Evolutionary conservation across 768 basidiomycete species (phyloP), one percentile per base, ranked within the genome.

Genomic region (Suillus weaverae): DNA sequence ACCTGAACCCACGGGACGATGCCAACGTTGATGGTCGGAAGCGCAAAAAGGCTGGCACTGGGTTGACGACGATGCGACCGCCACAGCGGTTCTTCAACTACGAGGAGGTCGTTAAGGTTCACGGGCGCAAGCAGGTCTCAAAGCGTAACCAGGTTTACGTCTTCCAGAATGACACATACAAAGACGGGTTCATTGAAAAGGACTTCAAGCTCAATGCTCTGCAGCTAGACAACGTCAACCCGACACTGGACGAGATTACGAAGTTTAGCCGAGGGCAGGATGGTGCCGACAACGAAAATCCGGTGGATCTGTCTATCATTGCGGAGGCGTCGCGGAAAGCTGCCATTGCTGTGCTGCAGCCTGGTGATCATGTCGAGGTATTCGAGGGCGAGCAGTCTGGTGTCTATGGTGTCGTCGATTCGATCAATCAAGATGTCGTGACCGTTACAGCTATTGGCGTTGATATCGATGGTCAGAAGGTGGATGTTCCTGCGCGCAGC

Each of bases 361-460:
- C 97, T 0, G 97, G 97, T 56, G 97, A 99, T 78, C 93, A 95
- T 69, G 89, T 99, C 54, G 97, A 99, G 74, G 94, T 99, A 16
- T 95, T 95, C 70, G 95, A 98, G 75, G 97, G 97, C 50, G 95
- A 98, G 77, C 95, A 98, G 74, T 84, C 91, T 8, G 97, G 97
- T 66, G 86, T 97, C 10, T 89, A 94, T 67, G 97, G 97, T 77
- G 86, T 91, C 13, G 94, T 99, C 33, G 94, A 96, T 66, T 90
- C 94, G 62, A 92, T 99, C 67, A 83, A 85, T 36, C 87, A 90
- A 67, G 95, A 99, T 65, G 86, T 95, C 13, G 93, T 99, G 39
- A 88, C 90, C 2, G 86, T 99, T 66, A 87, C 87, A 39, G 92
- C 92, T 2, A 80, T 87, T 33, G 90, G 91, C 5, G 78, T 92